Evolutionary conservation across 257 asterid species (phyloP).

Genomic region (Solanum virginianum): DNA sequence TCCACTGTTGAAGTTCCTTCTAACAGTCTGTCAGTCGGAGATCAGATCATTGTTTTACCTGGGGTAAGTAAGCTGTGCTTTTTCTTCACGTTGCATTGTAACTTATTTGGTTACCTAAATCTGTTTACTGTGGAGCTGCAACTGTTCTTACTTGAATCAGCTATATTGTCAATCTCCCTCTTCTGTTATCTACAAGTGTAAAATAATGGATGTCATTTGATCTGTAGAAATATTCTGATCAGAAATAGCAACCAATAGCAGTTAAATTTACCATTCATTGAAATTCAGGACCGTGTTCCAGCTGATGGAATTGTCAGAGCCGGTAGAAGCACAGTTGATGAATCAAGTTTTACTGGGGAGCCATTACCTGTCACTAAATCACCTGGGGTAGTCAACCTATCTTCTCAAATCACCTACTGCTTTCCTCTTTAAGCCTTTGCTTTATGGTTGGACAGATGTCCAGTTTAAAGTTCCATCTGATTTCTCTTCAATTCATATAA

Average conservation of each 20-base stretch:
- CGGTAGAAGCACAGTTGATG: conserved; percentile 97
- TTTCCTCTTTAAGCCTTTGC: neutral
- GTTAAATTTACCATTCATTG: conserved; percentile 1
- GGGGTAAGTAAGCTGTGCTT: conserved; percentile 58
- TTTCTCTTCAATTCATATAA: conserved; percentile 7
- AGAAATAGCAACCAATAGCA: neutral
- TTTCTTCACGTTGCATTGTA: neutral
- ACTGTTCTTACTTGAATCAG: neutral
- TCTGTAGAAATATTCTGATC: neutral
- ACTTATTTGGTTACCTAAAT: neutral
- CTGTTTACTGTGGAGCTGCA: neutral
- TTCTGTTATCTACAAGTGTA: neutral
- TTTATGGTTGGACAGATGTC: conserved; percentile 1
- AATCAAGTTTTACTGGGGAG: conserved; percentile 98
- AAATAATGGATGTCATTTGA: neutral
- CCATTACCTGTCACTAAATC: conserved; percentile 89
- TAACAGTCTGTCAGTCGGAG: conserved; percentile 82
- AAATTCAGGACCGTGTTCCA: conserved; percentile 84
- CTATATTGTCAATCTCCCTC: conserved; percentile 2
- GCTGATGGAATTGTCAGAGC: conserved; percentile 90
- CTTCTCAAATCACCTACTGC: neutral
- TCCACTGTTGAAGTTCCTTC: conserved; percentile 84
- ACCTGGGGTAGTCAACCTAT: conserved; percentile 76
- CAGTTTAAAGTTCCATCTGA: neutral
- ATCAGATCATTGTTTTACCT: conserved; percentile 80